phyloP scores from a whole-genome alignment of 768 basidiomycete genomes.

The Tylopilus subfusipes region DNA sequence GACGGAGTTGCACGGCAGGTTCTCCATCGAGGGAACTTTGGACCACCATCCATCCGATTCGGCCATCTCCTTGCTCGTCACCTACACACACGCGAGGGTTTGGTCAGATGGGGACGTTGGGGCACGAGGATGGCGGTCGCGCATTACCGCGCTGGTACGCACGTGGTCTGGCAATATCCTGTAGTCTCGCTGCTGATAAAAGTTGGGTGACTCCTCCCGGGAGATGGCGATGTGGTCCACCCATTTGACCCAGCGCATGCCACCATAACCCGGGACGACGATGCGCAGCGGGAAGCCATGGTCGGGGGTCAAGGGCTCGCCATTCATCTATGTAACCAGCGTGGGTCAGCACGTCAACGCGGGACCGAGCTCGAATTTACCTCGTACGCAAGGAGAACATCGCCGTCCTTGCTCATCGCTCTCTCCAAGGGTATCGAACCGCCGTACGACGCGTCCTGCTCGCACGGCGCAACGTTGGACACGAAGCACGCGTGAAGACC shows the following conservation, averaged over 20 bases:
- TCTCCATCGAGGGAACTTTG: constrained; percentile 55
- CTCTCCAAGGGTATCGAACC: constrained; percentile 56
- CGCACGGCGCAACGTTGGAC: constrained; percentile 56
- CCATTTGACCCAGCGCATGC: constrained; percentile 79
- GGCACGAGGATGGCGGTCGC: not conserved
- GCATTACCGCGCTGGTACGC: constrained; percentile 14
- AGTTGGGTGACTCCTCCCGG: constrained; percentile 54
- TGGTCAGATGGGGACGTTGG: not conserved
- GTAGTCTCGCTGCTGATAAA: constrained; percentile 72
- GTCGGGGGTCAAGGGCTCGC: constrained; percentile 50
- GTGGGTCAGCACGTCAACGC: not conserved
- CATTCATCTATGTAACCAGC: constrained; percentile 64
- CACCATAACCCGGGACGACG: constrained; percentile 63
- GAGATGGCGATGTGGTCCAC: constrained; percentile 58
- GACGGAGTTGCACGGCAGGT: constrained; percentile 60
- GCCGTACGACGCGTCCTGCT: constrained; percentile 62
- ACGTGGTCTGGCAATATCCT: constrained; percentile 56
- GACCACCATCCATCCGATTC: constrained; percentile 41
- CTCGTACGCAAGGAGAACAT: constrained; percentile 62
- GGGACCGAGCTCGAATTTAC: constrained; percentile 25
- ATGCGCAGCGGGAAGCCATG: constrained; percentile 68
- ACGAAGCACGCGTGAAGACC: constrained; percentile 56
- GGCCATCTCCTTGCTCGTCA: constrained; percentile 25
- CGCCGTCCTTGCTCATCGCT: constrained; percentile 43
- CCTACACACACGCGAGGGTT: constrained; percentile 11